Base-by-base conservation (phyloP, 2,329 filamentous ascomycete genomes). In the Fusarium pininemorale region DNA sequence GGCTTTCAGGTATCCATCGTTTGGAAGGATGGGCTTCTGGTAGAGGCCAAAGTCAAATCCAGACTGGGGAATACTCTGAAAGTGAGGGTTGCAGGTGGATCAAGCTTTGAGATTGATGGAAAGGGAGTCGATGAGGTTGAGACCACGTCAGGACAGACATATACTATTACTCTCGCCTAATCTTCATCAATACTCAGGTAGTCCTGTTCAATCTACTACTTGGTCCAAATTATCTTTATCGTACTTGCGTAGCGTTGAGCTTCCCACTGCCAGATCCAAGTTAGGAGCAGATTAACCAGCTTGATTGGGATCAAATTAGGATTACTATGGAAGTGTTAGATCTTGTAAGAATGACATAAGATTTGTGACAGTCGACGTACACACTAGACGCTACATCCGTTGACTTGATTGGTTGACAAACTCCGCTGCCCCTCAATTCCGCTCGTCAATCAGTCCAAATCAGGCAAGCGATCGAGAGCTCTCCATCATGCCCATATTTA, bases 381-480 rank as follows among this genome's bases (percentile, higher is more conserved):
- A n/a, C n/a, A n/a, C n/a, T n/a, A n/a, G n/a, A n/a, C n/a, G n/a
- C n/a, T n/a, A n/a, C n/a, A n/a, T n/a, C n/a, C n/a, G n/a, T n/a
- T n/a, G n/a, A n/a, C n/a, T 32, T 51, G 15, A 18, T 32, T 51
- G 28, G 28, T 24, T 24, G 28, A 14, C 14, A 51, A 51, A 51
- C 3, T 51, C 47, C 47, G 15, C 28, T 14, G 15, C 0, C 3
- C 8, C 0, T 1, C 3, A 1, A 13, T 0, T 3, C 47, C 5
- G 28, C 50, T 54, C 50, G 50, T 54, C 32, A 53, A 53, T 53
- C 32, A 37, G 50, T 53, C 50, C n/a, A 12, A 37, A 53, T 53
- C 18, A 16, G 18, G 50, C 4, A 53, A 38, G 13, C 16, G 13
- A 26, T 22, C 18, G 2, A 5, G 3, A 13, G 4, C 3, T 54